Percentiles rank a stretch among this genome's conserved stretches.
Evolutionary conservation across 2,329 filamentous ascomycete genomes (phyloP).

Genomic region (Tolypocladium album): DNA sequence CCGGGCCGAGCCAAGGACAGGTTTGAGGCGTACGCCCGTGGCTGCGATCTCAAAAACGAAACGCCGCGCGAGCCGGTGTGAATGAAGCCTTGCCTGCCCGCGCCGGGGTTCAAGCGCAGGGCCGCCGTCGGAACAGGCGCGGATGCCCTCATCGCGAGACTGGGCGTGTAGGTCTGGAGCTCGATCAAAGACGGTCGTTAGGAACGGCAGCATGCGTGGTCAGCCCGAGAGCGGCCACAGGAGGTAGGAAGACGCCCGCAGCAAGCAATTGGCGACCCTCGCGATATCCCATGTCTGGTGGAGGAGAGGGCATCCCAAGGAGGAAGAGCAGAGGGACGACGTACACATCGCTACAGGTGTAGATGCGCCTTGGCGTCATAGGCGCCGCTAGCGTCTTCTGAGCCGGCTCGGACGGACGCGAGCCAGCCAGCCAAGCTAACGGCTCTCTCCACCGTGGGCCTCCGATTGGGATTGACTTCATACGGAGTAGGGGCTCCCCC

Average conservation of each 20-base stretch:
- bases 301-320: background rate
- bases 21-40: background rate
- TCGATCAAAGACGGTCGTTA: background rate
- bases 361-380: slow-evolving; percentile 1
- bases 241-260: background rate
- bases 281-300: background rate
- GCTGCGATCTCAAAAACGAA: background rate
- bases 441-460: too few species aligned
- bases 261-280: background rate
- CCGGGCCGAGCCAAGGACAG: background rate
- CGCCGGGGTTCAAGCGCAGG: background rate
- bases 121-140: background rate
- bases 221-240: background rate
- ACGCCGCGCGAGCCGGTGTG: background rate
- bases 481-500: too few species aligned
- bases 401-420: too few species aligned
- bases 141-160: background rate
- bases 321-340: background rate
- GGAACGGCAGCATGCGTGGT: background rate
- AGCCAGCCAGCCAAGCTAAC: too few species aligned
- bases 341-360: background rate
- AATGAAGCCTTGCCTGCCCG: background rate
- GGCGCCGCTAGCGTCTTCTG: background rate
- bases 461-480: background rate
- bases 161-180: background rate